Evolutionary conservation across 2,329 filamentous ascomycete species (phyloP), one percentile per base, ranked within the genome.

Genomic region (Fusarium protoensiforme): DNA sequence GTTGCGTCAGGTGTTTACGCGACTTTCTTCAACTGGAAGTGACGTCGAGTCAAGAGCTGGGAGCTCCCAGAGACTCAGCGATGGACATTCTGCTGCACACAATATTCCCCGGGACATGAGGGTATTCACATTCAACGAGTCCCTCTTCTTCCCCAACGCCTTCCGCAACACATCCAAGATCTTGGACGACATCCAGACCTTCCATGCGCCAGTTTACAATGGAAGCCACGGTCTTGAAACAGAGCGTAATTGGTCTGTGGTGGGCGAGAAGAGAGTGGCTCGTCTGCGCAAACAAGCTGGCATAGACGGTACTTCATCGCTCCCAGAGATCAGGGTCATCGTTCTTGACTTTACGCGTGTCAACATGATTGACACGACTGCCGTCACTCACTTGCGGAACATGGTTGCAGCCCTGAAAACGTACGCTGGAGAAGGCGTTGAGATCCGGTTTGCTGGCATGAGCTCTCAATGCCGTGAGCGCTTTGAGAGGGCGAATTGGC

Each of bases 111-210:
- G 83, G 3, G 89, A 91, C 72, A 85, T 86, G 2, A 88, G 87
- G 33, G 81, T 92, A 38, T 88, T 92, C 76, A 83, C 83, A 5
- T 89, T 91, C 79, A 85, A 84, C 38, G 87, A 90, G 65, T 86
- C 87, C 1, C 81, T 92, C 38, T 87, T 91, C 79, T 92, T 91
- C 81, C 87, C 86, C 69, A 92, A 92, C 75, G 89, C 89, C 3
- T 88, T 89, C 64, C 81, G 85, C 43, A 80, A 86, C 67, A 89
- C 88, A 56, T 83, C 79, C 3, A 79, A 82, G 9, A 84, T 88
- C 20, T 79, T 90, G 18, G 87, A 90, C 69, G 80, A 82, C 2
- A 78, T 90, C 39, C 78, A 80, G n/a, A 87, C 84, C 0, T 82
- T 83, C 68, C 84, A 86, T 68, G 80, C 84, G 0, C 81, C 83